These are phyloP conservation scores for Aspergillus brasiliensis DNA, from an alignment of 2,329 filamentous ascomycete species.

Conservation along the genomic window DNA sequence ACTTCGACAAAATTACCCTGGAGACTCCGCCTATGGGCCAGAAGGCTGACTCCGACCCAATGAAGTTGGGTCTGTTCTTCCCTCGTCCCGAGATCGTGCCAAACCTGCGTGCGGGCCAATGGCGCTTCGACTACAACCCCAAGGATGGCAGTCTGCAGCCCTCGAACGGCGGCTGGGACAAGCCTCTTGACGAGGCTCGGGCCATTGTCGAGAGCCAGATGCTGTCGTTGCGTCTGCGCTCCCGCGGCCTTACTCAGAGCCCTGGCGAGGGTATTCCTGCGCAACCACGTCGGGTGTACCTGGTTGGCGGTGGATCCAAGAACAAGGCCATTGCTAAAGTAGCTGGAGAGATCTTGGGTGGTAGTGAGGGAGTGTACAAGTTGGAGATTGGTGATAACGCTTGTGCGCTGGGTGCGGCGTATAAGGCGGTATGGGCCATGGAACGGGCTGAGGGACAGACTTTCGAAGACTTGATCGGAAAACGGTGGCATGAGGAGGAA, in stretches of 20 bases:
- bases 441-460: slow-evolving; percentile 69
- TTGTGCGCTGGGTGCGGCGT: slow-evolving; percentile 89
- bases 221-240: slow-evolving; percentile 84
- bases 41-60: slow-evolving; percentile 55
- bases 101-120: slow-evolving; percentile 81
- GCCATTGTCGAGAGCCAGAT: slow-evolving; percentile 94
- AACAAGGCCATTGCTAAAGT: slow-evolving; percentile 88
- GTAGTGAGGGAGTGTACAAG: slow-evolving; percentile 85
- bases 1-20: slow-evolving; percentile 75
- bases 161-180: slow-evolving; percentile 55
- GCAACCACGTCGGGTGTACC: slow-evolving; percentile 86
- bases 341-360: slow-evolving; percentile 84
- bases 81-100: slow-evolving; percentile 94
- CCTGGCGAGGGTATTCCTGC: slow-evolving; percentile 64
- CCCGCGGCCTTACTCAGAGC: slow-evolving; percentile 69
- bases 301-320: slow-evolving; percentile 87
- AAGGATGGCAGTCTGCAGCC: slow-evolving; percentile 56
- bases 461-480: slow-evolving; percentile 85
- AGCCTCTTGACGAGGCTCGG: slow-evolving; percentile 72
- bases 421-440: slow-evolving; percentile 93
- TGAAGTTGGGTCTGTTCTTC: slow-evolving; percentile 92
- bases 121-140: slow-evolving; percentile 70
- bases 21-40: slow-evolving; percentile 70
- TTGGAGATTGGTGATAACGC: slow-evolving; percentile 94
- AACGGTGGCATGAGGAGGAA: slow-evolving; percentile 80